Base-by-base conservation (phyloP, 371 early-diverging fungal genomes). In the Circinella minor region DNA sequence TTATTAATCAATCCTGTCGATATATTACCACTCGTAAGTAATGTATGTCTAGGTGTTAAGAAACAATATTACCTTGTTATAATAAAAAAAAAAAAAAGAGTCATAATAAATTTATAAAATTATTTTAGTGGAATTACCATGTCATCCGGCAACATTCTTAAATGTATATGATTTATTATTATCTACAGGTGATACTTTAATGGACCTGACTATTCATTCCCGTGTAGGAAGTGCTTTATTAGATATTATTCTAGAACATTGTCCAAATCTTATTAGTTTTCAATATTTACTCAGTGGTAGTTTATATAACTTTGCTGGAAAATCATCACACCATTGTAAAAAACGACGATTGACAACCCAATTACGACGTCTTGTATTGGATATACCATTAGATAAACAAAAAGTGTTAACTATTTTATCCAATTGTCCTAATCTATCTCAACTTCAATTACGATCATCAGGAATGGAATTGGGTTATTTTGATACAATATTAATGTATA, bases 51-150 rank as follows among this genome's bases (percentile, higher is more conserved):
- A n/a, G n/a, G n/a, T n/a, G n/a, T 43, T 11, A 43, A 43, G 11
- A 43, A 43, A 9, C 43, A 43, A 43, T 1, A 43, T 11, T 43
- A 43, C 1, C 47, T 47, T 15, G n/a, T 9, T 11, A 49, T n/a
- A 49, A 51, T 13, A 51, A 15, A 15, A 11, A 43, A 43, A 43
- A 3, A 11, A 43, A 43, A 43, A 3, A 43, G 39, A 34, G 15
- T 48, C 34, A n/a, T 11, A 54, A 0, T 9, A 0, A 0, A 34
- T 15, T 38, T 34, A 17, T n/a, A 34, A 2, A 4, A 36, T 54
- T 46, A 18, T 51, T 51, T 7, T 17, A 65, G 65, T 65, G 54
- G 54, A 65, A 47, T 34, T 65, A 4, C 65, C 65, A 13, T 65
- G 65, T 13, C 34, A 36, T 27, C 48, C 48, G 20, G 20, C 18